phyloP scores from a whole-genome alignment of 768 basidiomycete genomes.

The Lactarius tabidus region DNA sequence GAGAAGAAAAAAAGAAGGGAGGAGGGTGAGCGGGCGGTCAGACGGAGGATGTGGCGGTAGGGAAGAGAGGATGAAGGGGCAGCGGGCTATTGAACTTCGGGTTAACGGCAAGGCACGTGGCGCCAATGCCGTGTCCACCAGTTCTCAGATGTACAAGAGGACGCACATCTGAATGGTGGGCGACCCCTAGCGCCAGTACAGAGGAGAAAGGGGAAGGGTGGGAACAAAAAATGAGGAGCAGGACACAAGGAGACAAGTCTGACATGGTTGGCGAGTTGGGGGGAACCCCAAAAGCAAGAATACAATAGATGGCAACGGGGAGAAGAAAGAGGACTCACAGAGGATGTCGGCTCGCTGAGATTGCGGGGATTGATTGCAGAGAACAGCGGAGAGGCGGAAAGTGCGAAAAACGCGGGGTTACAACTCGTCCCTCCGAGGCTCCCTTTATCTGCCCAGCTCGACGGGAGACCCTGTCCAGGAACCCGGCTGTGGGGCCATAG shows the following conservation, averaged over 20 bases:
- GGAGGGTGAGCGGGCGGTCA: slow-evolving; percentile 13
- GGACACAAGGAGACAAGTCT: not conserved
- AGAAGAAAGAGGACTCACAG: slow-evolving; percentile 19
- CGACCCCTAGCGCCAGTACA: slow-evolving; percentile 22
- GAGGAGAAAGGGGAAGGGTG: not conserved
- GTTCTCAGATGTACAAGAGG: not conserved
- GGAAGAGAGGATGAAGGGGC: slow-evolving; percentile 22
- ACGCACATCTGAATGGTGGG: not conserved
- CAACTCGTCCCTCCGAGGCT: slow-evolving; percentile 21
- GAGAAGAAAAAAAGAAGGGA: not conserved
- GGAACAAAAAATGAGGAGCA: not conserved
- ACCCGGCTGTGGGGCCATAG: not conserved
- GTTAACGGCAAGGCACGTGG: slow-evolving; percentile 23
- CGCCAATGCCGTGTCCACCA: slow-evolving; percentile 14
- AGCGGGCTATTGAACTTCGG: slow-evolving; percentile 22
- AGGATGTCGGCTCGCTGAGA: slow-evolving; percentile 25
- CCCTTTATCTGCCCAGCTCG: slow-evolving; percentile 22
- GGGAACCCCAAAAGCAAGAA: not conserved
- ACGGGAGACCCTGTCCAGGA: not conserved
- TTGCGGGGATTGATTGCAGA: slow-evolving; percentile 24
- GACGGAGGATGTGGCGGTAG: slow-evolving; percentile 25
- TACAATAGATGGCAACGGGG: slow-evolving; percentile 1
- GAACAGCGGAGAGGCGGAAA: slow-evolving; percentile 27
- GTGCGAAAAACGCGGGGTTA: slow-evolving; percentile 26
- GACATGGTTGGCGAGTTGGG: not conserved